These are phyloP conservation scores for Eremomyces bilateralis DNA, from an alignment of 495 filamentous ascomycete genomes.

Conservation along the genomic window DNA sequence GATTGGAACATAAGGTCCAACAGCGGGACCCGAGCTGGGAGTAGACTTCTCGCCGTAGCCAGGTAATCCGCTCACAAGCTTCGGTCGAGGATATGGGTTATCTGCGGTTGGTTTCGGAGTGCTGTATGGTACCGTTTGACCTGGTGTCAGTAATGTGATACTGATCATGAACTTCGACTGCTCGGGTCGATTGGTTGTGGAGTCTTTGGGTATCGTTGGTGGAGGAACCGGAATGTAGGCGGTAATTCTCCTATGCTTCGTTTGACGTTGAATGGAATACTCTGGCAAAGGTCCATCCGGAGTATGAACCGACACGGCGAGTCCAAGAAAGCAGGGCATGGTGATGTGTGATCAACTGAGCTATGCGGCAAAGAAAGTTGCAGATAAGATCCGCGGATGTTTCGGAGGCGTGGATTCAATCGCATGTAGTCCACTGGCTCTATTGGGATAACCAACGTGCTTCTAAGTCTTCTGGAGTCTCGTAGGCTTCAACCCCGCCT, in stretches of 20 bases:
- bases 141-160: slow-evolving; percentile 81
- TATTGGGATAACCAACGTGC: too few species aligned
- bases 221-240: slow-evolving; percentile 91
- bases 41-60: slow-evolving; percentile 26
- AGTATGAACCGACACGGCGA: slow-evolving; percentile 89
- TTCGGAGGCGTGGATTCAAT: too few species aligned
- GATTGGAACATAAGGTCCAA: slow-evolving; percentile 73
- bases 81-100: slow-evolving; percentile 54
- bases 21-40: slow-evolving; percentile 30
- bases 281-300: slow-evolving; percentile 74
- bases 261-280: slow-evolving; percentile 86
- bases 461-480: too few species aligned
- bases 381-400: too few species aligned
- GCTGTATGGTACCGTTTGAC: slow-evolving; percentile 74
- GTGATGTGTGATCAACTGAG: too few species aligned
- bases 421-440: too few species aligned
- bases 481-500: too few species aligned
- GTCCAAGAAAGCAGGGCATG: slow-evolving; percentile 97
- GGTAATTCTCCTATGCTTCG: slow-evolving; percentile 73
- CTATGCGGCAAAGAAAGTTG: too few species aligned
- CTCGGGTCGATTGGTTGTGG: slow-evolving; percentile 51
- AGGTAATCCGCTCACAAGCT: slow-evolving; percentile 51
- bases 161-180: slow-evolving; percentile 90
- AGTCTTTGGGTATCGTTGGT: slow-evolving; percentile 47
- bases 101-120: slow-evolving; percentile 49